Percentiles rank a stretch among this genome's conserved stretches.
Evolutionary conservation across 192 early-diverging fungal genomes (phyloP).

Genomic region (Backusella morwellensis): DNA sequence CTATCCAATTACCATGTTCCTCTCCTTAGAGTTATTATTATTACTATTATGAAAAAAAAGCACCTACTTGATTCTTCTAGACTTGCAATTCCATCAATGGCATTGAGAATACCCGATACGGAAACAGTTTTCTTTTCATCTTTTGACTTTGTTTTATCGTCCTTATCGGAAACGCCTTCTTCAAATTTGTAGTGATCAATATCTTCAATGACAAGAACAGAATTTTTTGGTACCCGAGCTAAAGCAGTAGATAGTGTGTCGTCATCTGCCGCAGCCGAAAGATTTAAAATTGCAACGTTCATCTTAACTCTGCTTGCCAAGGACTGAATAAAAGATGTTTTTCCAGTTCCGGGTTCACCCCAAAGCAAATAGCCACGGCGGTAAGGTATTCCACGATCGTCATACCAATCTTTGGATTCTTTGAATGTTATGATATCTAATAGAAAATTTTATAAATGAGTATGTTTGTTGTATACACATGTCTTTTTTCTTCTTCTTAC

Average conservation of each 20-base stretch:
- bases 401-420: slow-evolving; percentile 40
- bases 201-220: slow-evolving; percentile 53
- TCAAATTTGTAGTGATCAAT: slow-evolving; percentile 36
- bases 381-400: slow-evolving; percentile 50
- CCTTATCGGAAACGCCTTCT: slow-evolving; percentile 2
- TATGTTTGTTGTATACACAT: not conserved
- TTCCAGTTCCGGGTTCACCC: slow-evolving; percentile 55
- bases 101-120: slow-evolving; percentile 46
- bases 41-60: not conserved
- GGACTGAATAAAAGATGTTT: slow-evolving; percentile 54
- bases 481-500: slow-evolving; percentile 10
- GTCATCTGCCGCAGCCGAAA: slow-evolving; percentile 42
- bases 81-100: slow-evolving; percentile 50
- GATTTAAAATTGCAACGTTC: slow-evolving; percentile 46
- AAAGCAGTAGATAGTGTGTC: slow-evolving; percentile 38
- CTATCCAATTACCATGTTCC: not conserved
- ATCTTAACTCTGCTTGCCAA: slow-evolving; percentile 49
- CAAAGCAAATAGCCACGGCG: slow-evolving; percentile 51
- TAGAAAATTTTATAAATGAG: slow-evolving; percentile 14
- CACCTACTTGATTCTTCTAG: slow-evolving; percentile 42
- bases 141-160: slow-evolving; percentile 16
- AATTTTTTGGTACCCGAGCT: slow-evolving; percentile 41
- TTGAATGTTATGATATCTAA: slow-evolving; percentile 35
- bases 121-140: slow-evolving; percentile 34
- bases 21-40: not conserved